Evolutionary conservation across 768 basidiomycete species (phyloP), one percentile per base, ranked within the genome.

Genomic region (Termitomyces sp.): DNA sequence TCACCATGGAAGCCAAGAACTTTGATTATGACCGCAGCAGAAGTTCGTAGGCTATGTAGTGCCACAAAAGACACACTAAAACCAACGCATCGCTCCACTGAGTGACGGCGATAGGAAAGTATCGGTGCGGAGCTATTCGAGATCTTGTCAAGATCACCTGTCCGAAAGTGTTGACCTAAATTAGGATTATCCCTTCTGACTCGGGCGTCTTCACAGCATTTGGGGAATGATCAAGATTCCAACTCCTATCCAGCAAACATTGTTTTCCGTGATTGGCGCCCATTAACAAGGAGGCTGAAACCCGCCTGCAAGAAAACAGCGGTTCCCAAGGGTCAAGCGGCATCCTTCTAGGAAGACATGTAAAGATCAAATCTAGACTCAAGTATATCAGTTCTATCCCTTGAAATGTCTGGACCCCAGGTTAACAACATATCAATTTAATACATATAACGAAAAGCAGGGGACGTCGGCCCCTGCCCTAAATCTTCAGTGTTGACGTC

Each of bases 371-470:
- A 28, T 28, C 2, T 28, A 28, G 28, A 28, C 28, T 28, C 28
- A 28, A 28, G 28, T 28, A 28, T 4, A 28, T 28, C 28, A 28
- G 28, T 28, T 28, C 2, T 28, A 28, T 28, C 28, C 28, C 4
- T 28, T 28, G 28, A 4, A 4, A 28, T 28, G 28, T 28, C 28
- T 28, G 28, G 28, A 4, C 4, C 28, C 28, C 4, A 28, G 28
- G 33, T 35, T n/a, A 11, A n/a, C 33, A 16, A 28, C 39, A 35
- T 22, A 20, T 8, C 8, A n/a, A 15, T 32, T n/a, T 61, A 81
- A 67, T 80, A 81, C 81, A 80, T 81, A 62, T 79, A 83, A 49
- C 81, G 75, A 70, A 81, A 82, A 8, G 73, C 68, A 1, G 77
- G 75, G 15, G 77, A 76, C 39, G 70, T 67, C 4, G 78, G 77